phyloP scores from a whole-genome alignment of 768 basidiomycete genomes.

The Lepiota brunneoincarnata region DNA sequence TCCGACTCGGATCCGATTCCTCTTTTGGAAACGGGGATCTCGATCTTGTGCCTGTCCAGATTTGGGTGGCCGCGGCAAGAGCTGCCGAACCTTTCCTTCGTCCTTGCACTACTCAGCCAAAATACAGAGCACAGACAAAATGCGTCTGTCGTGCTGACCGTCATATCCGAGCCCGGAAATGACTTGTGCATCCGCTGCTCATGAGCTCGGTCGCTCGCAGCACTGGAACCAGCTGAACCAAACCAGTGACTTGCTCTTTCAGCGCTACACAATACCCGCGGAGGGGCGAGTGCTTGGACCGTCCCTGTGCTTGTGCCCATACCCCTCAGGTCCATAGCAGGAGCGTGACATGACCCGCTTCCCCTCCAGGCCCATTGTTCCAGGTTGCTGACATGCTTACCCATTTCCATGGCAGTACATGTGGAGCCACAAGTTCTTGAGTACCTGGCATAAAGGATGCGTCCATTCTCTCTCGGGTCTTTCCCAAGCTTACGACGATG shows the following conservation, averaged over 20 bases:
- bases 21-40: slow-evolving; percentile 6
- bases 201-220: not conserved
- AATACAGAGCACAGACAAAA: not conserved
- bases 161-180: slow-evolving; percentile 1
- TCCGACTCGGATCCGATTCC: slow-evolving; percentile 13
- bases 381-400: no score
- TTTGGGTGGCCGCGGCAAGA: slow-evolving; percentile 9
- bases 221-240: not conserved
- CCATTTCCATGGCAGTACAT: no score
- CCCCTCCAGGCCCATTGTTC: not conserved
- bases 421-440: no score
- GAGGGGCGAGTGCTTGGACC: not conserved
- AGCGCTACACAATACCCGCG: slow-evolving; percentile 4
- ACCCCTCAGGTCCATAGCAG: not conserved
- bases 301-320: not conserved
- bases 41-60: slow-evolving; percentile 7
- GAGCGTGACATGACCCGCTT: not conserved
- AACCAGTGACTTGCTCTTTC: slow-evolving; percentile 3
- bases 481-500: no score
- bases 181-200: not conserved
- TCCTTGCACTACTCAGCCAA: not conserved
- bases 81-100: not conserved
- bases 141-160: not conserved
- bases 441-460: no score
- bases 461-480: no score